phyloP scores from a whole-genome alignment of 2,329 filamentous ascomycete species.

The Colletotrichum destructivum region DNA sequence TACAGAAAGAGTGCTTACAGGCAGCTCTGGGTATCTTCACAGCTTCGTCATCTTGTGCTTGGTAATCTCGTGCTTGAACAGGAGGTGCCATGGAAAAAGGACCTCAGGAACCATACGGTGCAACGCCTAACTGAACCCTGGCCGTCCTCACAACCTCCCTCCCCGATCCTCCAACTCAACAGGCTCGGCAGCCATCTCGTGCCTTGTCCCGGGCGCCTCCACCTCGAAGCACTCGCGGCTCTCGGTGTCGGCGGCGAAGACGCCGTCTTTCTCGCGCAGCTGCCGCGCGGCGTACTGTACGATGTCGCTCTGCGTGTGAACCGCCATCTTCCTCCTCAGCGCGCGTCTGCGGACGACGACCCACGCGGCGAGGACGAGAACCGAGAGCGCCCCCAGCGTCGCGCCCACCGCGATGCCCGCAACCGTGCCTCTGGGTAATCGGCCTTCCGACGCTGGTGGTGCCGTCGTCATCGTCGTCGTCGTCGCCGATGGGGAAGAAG shows the following conservation, averaged over 20 bases:
- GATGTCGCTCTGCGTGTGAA: conserved; percentile 16
- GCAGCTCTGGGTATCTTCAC: too few species aligned
- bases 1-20: too few species aligned
- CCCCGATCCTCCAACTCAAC: too few species aligned
- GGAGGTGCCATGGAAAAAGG: too few species aligned
- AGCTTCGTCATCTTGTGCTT: too few species aligned
- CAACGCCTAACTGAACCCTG: too few species aligned
- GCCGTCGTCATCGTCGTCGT: background rate
- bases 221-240: too few species aligned
- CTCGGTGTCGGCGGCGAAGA: background rate
- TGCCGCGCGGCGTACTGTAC: conserved; percentile 14
- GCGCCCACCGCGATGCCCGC: conserved; percentile 3
- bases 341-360: background rate
- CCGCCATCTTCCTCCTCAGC: background rate
- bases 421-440: background rate
- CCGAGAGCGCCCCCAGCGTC: background rate
- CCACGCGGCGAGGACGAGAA: background rate
- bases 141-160: too few species aligned
- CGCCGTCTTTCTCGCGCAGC: conserved; percentile 4
- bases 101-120: too few species aligned
- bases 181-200: too few species aligned
- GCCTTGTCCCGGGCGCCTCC: too few species aligned
- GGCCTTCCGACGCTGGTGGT: background rate
- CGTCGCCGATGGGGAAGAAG: background rate
- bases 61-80: too few species aligned